These are phyloP conservation scores for Debaryomycetaceae sp. DNA, from an alignment of 1,139 yeast species.

Conservation along the genomic window DNA sequence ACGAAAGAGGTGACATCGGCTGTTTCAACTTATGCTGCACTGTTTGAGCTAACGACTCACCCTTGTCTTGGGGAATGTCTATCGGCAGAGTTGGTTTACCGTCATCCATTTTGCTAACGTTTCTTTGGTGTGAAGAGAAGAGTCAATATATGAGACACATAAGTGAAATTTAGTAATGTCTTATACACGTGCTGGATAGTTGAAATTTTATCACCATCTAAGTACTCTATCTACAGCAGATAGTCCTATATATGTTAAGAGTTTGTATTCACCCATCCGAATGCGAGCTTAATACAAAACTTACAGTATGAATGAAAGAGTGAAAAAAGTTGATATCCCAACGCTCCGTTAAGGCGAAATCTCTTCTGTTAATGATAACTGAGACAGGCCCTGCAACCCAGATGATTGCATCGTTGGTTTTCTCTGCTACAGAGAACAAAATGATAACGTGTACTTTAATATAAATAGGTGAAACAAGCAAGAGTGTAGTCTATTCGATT, in stretches of 20 bases:
- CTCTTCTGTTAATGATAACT: slow-evolving; percentile 20
- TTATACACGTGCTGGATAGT: not conserved
- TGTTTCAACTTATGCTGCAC: slow-evolving; percentile 15
- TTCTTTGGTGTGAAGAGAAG: not conserved
- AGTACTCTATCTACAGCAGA: not conserved
- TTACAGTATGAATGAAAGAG: not conserved
- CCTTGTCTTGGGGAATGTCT: not conserved
- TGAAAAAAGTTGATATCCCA: slow-evolving; percentile 37
- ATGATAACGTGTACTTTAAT: not conserved
- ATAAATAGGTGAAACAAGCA: slow-evolving; percentile 2
- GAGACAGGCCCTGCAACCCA: slow-evolving; percentile 55
- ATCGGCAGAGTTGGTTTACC: not conserved
- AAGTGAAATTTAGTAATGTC: not conserved
- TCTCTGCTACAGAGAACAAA: not conserved
- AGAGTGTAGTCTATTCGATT: slow-evolving; percentile 32
- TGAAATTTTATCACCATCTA: not conserved
- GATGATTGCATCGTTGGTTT: slow-evolving; percentile 57
- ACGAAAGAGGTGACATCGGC: slow-evolving; percentile 33
- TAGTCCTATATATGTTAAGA: too few species aligned
- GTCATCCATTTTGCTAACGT: not conserved
- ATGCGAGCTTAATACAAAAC: not conserved
- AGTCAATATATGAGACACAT: not conserved
- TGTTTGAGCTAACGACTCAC: not conserved
- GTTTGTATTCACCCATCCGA: not conserved
- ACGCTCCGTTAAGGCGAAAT: slow-evolving; percentile 64